Base-by-base conservation (phyloP, 176 grass and related monocot genomes). In the Zoysia japonica region DNA sequence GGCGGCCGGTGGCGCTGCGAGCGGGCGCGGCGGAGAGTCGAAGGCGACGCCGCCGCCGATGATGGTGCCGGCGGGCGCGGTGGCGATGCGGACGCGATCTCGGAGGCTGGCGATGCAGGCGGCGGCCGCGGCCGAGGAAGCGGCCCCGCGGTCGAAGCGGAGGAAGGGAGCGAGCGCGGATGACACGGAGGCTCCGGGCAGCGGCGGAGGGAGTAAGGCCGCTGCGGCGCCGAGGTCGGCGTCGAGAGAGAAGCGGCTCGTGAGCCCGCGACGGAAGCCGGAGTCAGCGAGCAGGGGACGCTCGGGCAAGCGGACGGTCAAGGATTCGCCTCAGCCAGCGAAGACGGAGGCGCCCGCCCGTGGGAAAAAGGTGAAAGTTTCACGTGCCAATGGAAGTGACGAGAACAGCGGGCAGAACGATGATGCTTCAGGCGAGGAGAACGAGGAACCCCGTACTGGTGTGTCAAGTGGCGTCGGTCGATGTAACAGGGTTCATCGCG, bases 21-120 rank as follows among this genome's bases (percentile, higher is more conserved):
- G 65, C 16, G 17, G 72, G 48, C 5, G 66, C 79, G 49, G 41
- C 0, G 35, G 47, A 2, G 45, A 62, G 37, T 16, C 38, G 28
- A 40, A 4, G 19, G 9, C 1, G 41, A 1, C 73, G 44, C 41
- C 16, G 4, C 28, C 50, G 42, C 40, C 61, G 69, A 72, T 72
- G 77, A 0, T 75, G 39, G 65, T 85, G 28, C 76, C 60, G 50
- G 68, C 50, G 1, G 82, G 82, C 1, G 6, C 42, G 2, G 87
- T 89, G 82, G 87, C 87, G 72, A 85, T 69, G 82, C 71, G 82
- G 72, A 89, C 87, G 39, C 82, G 82, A 72, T 85, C 82, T 45
- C 68, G 82, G 51, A 67, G 78, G 71, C 19, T n/a, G 59, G 72
- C 44, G 50, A 60, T 85, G 78, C 57, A 28, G 72, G 48, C 75